phyloP scores from a whole-genome alignment of 148 eudicot species.

The Nepenthes gracilis region DNA sequence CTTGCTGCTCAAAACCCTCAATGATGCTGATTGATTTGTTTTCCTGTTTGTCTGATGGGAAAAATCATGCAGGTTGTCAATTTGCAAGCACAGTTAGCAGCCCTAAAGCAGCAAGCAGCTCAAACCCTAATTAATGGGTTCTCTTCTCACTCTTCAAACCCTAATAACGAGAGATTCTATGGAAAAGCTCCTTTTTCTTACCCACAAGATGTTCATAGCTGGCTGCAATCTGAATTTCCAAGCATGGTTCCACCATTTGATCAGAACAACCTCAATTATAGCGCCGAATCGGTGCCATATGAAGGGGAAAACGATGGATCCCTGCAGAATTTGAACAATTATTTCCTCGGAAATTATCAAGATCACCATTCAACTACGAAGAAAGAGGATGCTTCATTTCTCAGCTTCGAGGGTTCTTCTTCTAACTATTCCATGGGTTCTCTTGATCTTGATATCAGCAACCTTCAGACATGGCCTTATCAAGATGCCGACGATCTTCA shows the following conservation, averaged over 20 bases:
- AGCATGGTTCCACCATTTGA: slow-evolving; percentile 40
- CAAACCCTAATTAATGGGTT: slow-evolving; percentile 18
- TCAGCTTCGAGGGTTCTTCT: slow-evolving; percentile 42
- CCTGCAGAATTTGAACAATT: slow-evolving; percentile 12
- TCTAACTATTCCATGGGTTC: slow-evolving; percentile 50
- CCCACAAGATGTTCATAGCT: slow-evolving; percentile 54
- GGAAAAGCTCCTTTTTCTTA: slow-evolving; percentile 18
- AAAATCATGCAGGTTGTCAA: slow-evolving; percentile 47
- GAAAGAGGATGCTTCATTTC: slow-evolving; percentile 41
- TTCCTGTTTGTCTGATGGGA: neutral
- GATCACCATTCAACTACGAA: slow-evolving; percentile 13
- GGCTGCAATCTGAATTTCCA: slow-evolving; percentile 57
- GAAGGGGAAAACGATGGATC: slow-evolving; percentile 12
- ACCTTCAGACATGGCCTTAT: slow-evolving; percentile 33
- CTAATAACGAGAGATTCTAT: slow-evolving; percentile 22
- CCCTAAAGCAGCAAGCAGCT: slow-evolving; percentile 45
- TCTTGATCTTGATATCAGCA: slow-evolving; percentile 24
- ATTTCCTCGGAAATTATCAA: slow-evolving; percentile 5
- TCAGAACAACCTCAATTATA: slow-evolving; percentile 18
- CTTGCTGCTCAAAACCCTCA: neutral
- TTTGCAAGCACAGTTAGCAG: slow-evolving; percentile 59
- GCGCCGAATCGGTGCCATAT: slow-evolving; percentile 23
- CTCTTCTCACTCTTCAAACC: slow-evolving; percentile 22
- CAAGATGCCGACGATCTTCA: slow-evolving; percentile 64
- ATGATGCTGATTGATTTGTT: neutral